These are phyloP conservation scores for Fallopia convolvulus DNA, from an alignment of 148 eudicot genomes.

Conservation along the genomic window DNA sequence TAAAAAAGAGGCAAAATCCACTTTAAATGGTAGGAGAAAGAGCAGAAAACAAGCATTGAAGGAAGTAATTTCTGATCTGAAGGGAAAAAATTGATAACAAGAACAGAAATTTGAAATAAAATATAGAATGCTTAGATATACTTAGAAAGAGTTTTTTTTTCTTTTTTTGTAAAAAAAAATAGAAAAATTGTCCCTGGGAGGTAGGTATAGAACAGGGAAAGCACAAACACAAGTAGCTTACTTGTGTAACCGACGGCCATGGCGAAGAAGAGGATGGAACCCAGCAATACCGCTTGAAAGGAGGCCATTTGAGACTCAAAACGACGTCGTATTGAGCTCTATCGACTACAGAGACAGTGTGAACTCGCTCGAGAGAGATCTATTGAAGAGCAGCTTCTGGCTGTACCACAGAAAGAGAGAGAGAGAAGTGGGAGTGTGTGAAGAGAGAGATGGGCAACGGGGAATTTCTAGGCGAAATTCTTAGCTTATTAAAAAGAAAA, in stretches of 20 bases:
- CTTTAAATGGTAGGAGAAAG: background rate
- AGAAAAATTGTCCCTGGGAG: too few relatives aligned
- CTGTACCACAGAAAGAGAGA: background rate
- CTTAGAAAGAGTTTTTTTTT: background rate
- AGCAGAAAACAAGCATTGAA: background rate
- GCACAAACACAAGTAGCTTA: background rate
- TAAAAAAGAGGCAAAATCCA: background rate
- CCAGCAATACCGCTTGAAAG: constrained; percentile 2
- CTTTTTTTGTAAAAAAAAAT: background rate
- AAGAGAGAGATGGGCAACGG: background rate
- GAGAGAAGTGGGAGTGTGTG: background rate
- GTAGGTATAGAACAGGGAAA: background rate
- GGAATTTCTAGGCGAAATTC: constrained; percentile 4
- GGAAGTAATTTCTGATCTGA: background rate
- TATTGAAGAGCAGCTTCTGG: background rate
- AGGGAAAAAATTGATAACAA: background rate
- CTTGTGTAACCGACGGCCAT: constrained; percentile 8
- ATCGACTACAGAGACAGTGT: background rate
- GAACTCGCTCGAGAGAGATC: background rate
- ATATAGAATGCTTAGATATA: background rate
- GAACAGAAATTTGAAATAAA: background rate
- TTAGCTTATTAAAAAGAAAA: background rate
- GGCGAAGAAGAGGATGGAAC: background rate
- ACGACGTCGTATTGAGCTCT: background rate
- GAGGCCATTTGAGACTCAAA: constrained; percentile 10